A percentile compares a stretch with the other conserved stretches of the same genome.
Evolutionary conservation across 2,329 filamentous ascomycete species (phyloP).

Genomic region (Amphichorda felina): DNA sequence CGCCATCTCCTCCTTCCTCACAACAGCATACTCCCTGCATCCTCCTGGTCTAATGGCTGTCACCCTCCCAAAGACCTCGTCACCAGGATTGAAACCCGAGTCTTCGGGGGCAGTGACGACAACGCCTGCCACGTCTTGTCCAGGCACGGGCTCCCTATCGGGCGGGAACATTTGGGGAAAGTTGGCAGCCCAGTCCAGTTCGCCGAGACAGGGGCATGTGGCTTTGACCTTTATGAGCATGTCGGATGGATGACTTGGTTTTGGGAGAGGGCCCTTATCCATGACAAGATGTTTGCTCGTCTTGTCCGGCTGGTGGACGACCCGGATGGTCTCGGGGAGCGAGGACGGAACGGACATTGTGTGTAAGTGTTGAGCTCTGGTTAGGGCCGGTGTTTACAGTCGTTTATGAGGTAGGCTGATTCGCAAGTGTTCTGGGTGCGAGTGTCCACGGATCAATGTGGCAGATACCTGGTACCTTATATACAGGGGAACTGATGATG

Average conservation of each 20-base stretch:
- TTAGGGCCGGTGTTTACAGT: no score
- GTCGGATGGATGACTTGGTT: slow-evolving; percentile 10
- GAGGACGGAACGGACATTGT: not conserved
- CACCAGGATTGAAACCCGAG: slow-evolving; percentile 18
- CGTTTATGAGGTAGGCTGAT: no score
- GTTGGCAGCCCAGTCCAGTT: slow-evolving; percentile 16
- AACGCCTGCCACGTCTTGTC: slow-evolving; percentile 24
- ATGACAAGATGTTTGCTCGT: slow-evolving; percentile 1
- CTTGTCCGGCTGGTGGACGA: slow-evolving; percentile 3
- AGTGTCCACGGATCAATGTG: no score
- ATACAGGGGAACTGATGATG: no score
- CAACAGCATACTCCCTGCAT: slow-evolving; percentile 19
- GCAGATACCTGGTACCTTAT: no score
- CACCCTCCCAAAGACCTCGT: slow-evolving; percentile 20
- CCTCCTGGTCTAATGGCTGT: slow-evolving; percentile 14
- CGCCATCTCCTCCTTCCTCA: slow-evolving; percentile 17
- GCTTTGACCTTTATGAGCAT: slow-evolving; percentile 19
- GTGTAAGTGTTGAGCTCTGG: no score
- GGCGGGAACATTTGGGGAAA: slow-evolving; percentile 9
- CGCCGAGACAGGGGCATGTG: slow-evolving; percentile 17
- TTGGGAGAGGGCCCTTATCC: slow-evolving; percentile 6
- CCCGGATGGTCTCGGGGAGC: not conserved
- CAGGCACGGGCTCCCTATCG: slow-evolving; percentile 13
- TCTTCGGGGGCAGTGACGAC: slow-evolving; percentile 16
- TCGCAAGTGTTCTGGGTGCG: no score